Evolutionary conservation across 306 rosid genomes (phyloP).

Genomic region (Vigna reflexopilosa): DNA sequence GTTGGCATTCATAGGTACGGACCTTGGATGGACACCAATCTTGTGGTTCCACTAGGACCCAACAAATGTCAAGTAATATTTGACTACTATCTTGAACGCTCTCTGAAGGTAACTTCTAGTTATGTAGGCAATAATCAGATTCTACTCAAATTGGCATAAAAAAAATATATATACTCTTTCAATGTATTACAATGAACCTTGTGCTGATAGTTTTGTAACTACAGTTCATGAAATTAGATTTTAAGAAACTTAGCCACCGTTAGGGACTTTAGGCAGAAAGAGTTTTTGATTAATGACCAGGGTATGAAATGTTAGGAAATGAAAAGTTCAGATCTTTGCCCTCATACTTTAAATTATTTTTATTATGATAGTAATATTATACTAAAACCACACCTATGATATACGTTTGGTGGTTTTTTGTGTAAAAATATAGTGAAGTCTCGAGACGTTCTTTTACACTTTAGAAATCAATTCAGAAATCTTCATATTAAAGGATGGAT

Average conservation of each 20-base stretch:
- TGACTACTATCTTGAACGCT: constrained; percentile 83
- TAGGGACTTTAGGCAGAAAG: neutral
- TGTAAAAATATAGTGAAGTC: neutral
- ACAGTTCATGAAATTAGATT: neutral
- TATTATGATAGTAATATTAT: neutral
- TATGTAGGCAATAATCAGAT: neutral
- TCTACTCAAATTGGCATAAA: neutral
- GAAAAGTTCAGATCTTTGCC: neutral
- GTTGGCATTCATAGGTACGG: constrained; percentile 70
- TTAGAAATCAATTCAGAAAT: constrained; percentile 15
- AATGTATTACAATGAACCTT: constrained; percentile 7
- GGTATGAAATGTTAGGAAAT: neutral
- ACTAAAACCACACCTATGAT: neutral
- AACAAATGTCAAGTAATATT: constrained; percentile 76
- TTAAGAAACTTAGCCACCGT: constrained; percentile 9
- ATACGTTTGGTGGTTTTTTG: constrained; percentile 14
- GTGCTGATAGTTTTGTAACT: too few species aligned
- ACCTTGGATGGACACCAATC: constrained; percentile 98
- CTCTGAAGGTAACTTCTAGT: constrained; percentile 67
- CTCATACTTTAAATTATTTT: constrained; percentile 14
- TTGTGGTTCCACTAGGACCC: constrained; percentile 88
- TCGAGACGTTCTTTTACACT: neutral
- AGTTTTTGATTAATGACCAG: constrained; percentile 9
- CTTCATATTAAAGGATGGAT: neutral
- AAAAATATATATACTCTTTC: neutral